Evolutionary conservation across 805 yeast genomes (phyloP).

Genomic region (Kodamaea laetipori): DNA sequence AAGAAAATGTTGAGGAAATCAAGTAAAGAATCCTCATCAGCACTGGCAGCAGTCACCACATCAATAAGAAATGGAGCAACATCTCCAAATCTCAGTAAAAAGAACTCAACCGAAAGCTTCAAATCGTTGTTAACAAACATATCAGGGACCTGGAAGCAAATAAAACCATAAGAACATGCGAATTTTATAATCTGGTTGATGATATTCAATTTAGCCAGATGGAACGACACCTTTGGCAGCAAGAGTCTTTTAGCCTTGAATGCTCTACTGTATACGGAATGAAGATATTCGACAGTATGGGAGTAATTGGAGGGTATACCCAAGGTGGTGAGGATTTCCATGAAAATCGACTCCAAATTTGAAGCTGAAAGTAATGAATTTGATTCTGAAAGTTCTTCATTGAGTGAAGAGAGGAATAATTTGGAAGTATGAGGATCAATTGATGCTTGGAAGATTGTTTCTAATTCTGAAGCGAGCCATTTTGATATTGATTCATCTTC

Average conservation of each 20-base stretch:
- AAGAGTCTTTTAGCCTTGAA: slow-evolving; percentile 45
- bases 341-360: slow-evolving; percentile 51
- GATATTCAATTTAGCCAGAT: slow-evolving; percentile 38
- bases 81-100: slow-evolving; percentile 24
- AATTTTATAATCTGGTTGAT: slow-evolving; percentile 52
- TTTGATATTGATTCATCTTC: slow-evolving; percentile 27
- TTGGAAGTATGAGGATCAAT: slow-evolving; percentile 22
- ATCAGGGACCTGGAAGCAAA: slow-evolving; percentile 70
- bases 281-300: slow-evolving; percentile 51
- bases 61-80: slow-evolving; percentile 51
- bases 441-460: slow-evolving; percentile 38
- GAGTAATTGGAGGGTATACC: slow-evolving; percentile 42
- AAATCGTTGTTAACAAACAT: slow-evolving; percentile 50
- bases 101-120: slow-evolving; percentile 25
- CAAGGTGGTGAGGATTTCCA: slow-evolving; percentile 57
- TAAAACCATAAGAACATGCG: slow-evolving; percentile 63
- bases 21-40: slow-evolving; percentile 63
- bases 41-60: slow-evolving; percentile 51
- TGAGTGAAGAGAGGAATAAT: slow-evolving; percentile 26
- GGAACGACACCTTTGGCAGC: slow-evolving; percentile 41
- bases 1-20: slow-evolving; percentile 60
- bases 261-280: slow-evolving; percentile 45
- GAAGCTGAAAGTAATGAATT: slow-evolving; percentile 19
- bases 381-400: slow-evolving; percentile 22
- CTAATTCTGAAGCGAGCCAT: slow-evolving; percentile 47